Evolutionary conservation across 2,329 filamentous ascomycete species (phyloP), one percentile per base, ranked within the genome.

Genomic region (Xylariomycetidae sp.): DNA sequence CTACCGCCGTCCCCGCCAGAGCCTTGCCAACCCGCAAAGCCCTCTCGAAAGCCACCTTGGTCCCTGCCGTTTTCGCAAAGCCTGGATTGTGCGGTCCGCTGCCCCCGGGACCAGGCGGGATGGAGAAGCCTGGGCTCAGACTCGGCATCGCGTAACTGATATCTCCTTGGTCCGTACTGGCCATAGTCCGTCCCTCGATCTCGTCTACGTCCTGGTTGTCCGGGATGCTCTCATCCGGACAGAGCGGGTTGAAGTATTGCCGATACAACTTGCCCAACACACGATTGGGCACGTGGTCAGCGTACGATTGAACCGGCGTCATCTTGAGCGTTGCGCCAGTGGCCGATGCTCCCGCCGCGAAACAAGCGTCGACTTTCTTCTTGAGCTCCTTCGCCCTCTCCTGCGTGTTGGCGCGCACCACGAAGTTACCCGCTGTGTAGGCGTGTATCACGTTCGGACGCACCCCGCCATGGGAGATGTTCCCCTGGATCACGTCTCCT

Each of bases 161-260:
- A 40, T 79, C 65, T 0, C 75, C 76, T 54, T 77, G 72, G 47
- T 79, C 75, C 0, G 72, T 76, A 42, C 70, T 74, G 4, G 74
- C 73, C 46, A 60, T 64, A n/a, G 64, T 68, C 16, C 55, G 48
- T 1, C 65, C 65, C 4, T 52, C 46, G 8, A 62, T 50, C 32
- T 61, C 53, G 35, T 70, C 67, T 6, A 64, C 30, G 3, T 66
- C 62, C 9, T 58, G 57, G 19, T 63, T 56, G 1, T 40, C 39
- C 0, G 58, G 51, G 41, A 61, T 64, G 20, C 12, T 12, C 25
- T 46, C 56, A 24, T 38, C 57, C 46, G 42, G 63, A 28, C 43
- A 58, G 24, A 62, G 59, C 22, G 29, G 46, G 49, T 64, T 72
- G 58, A 54, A 73, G 52, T 60, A 67, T 30, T 47, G 57, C 35